Conservation (phyloP, 2,329 filamentous ascomycete genomes). For the Sporothrix phasma region DNA sequence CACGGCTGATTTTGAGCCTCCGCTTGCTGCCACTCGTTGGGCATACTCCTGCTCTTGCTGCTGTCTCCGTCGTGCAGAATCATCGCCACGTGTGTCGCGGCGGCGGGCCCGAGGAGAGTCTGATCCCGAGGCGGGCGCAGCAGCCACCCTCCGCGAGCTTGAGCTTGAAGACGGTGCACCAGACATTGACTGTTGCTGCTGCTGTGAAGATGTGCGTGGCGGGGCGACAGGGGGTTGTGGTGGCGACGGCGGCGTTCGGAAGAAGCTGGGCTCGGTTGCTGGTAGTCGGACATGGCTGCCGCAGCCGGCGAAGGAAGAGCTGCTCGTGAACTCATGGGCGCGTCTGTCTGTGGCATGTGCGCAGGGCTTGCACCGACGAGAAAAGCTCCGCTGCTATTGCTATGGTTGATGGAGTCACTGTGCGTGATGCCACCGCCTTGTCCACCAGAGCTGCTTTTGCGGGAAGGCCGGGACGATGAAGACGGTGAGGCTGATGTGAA, state of each 20-base stretch:
- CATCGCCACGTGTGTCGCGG: constrained; percentile 21
- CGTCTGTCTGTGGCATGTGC: constrained; percentile 26
- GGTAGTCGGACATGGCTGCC: constrained; percentile 28
- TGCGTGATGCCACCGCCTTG: constrained; percentile 27
- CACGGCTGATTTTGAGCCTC: constrained; percentile 17
- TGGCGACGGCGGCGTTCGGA: constrained; percentile 44
- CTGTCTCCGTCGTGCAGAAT: constrained; percentile 34
- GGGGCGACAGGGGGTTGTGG: constrained; percentile 63
- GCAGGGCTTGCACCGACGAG: constrained; percentile 17
- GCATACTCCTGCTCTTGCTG: constrained; percentile 30
- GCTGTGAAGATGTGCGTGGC: constrained; percentile 64
- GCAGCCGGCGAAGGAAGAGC: constrained; percentile 32
- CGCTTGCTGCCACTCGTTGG: constrained; percentile 20
- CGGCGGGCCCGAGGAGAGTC: constrained; percentile 28
- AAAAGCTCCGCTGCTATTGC: constrained; percentile 34
- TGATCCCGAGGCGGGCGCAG: not conserved
- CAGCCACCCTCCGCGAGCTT: constrained; percentile 32
- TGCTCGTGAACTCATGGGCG: constrained; percentile 39
- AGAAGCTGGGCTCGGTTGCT: constrained; percentile 26
- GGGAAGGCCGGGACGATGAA: constrained; percentile 44
- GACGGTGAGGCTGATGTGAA: constrained; percentile 36
- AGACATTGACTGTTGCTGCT: constrained; percentile 9
- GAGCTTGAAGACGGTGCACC: constrained; percentile 18
- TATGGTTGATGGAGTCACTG: constrained; percentile 25
- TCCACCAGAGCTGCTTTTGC: constrained; percentile 42